Conservation (phyloP, 768 basidiomycete genomes). For the Leccinum disarticulatum region DNA sequence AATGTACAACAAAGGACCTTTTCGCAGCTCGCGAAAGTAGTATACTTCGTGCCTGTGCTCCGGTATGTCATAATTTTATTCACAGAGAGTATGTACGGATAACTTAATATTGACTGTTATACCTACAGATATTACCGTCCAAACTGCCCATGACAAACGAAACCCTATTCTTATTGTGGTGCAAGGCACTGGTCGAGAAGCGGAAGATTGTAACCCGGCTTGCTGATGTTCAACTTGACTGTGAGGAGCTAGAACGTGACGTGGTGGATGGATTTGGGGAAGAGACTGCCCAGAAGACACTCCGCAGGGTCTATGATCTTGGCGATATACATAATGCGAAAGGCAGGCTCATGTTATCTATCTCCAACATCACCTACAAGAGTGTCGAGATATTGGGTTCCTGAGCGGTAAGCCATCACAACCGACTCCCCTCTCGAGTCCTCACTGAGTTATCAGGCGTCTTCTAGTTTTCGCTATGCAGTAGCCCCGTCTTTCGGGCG, state of each 20-base stretch:
- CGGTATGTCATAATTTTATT: not conserved
- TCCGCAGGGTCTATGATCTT: not conserved
- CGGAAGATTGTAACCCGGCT: not conserved
- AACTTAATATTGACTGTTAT: not conserved
- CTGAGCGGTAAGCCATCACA: not conserved
- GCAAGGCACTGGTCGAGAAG: not conserved
- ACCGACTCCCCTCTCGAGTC: not conserved
- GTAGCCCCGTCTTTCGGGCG: no score
- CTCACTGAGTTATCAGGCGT: no score
- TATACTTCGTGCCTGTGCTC: not conserved
- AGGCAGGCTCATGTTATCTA: not conserved
- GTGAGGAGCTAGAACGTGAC: not conserved
- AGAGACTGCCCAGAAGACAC: not conserved
- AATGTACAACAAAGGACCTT: not conserved
- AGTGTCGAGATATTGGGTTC: not conserved
- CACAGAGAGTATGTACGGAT: not conserved
- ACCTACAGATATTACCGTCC: not conserved
- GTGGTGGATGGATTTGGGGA: not conserved
- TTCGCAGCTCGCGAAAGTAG: not conserved
- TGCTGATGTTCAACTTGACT: not conserved
- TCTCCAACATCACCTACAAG: not conserved
- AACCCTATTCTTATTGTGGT: not conserved
- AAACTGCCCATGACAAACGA: not conserved
- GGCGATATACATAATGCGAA: not conserved
- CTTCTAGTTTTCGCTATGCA: no score